Evolutionary conservation across 1,284 basidiomycete species (phyloP).

Genomic region (Microbotryum violaceum): DNA sequence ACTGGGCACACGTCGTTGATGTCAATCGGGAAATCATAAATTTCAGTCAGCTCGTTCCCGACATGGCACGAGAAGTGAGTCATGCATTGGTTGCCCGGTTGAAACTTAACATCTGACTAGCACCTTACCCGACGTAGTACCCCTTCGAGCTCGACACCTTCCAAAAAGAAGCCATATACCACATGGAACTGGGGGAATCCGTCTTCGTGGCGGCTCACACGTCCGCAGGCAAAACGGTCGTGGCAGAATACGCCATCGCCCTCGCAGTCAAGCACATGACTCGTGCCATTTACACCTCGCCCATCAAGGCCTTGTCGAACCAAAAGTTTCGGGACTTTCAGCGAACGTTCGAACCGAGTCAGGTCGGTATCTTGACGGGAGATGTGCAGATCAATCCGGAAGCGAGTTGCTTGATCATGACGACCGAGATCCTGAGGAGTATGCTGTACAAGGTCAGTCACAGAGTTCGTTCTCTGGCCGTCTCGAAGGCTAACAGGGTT

Average conservation of each 20-base stretch:
- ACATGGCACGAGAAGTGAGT: slow-evolving; percentile 57
- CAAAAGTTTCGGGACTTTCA: slow-evolving; percentile 99
- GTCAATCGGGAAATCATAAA: slow-evolving; percentile 82
- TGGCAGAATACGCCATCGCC: slow-evolving; percentile 97
- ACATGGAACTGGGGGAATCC: slow-evolving; percentile 92
- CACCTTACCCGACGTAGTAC: slow-evolving; percentile 48
- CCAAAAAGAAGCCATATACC: slow-evolving; percentile 98
- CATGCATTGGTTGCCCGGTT: neutral
- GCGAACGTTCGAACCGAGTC: slow-evolving; percentile 82
- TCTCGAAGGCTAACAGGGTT: no score
- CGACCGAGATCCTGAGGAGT: slow-evolving; percentile 93
- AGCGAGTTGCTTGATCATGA: slow-evolving; percentile 82
- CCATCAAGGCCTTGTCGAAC: slow-evolving; percentile 97
- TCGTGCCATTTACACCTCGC: slow-evolving; percentile 94
- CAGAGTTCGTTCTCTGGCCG: no score
- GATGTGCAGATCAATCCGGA: slow-evolving; percentile 99
- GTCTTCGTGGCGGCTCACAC: slow-evolving; percentile 99
- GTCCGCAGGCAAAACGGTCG: slow-evolving; percentile 98
- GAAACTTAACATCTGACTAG: neutral
- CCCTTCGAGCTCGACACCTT: slow-evolving; percentile 81
- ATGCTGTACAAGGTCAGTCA: slow-evolving; percentile 77
- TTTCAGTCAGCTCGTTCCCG: slow-evolving; percentile 77
- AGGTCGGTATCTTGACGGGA: slow-evolving; percentile 93
- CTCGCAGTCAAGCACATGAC: slow-evolving; percentile 98
- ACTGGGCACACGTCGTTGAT: slow-evolving; percentile 97